Base-by-base conservation (phyloP, 345 rosid genomes). In the Mallotus nudiflorus region DNA sequence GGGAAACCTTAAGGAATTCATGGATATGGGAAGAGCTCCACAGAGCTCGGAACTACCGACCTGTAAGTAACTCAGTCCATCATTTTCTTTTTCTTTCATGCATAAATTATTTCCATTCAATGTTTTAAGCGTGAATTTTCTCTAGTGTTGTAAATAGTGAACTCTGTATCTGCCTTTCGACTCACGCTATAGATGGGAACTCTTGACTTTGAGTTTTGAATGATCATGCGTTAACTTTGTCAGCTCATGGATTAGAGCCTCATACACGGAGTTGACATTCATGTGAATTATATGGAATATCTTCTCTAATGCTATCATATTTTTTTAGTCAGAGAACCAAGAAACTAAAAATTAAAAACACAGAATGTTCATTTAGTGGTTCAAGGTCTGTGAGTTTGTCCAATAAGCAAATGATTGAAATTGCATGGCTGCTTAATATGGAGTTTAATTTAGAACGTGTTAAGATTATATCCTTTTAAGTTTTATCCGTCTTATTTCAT, bases 1-100 rank as follows among this genome's bases (percentile, higher is more conserved):
- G 97, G 97, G 87, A 86, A 67, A 72, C 71, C 63, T 77, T 94
- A 72, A 79, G 70, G 76, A 82, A 60, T 63, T 94, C 98, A 53
- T 94, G 97, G 98, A 86, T 91, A 71, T 91, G 97, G 98, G 85
- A 90, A 53, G 98, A 94, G 78, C 95, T 94, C 44, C 82, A 81
- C 54, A 74, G 66, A 72, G 88, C 89, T 82, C 87, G 96, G 69
- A 90, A 94, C 81, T 94, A 87, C 65, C 79, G 98, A 55, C 98
- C 98, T 67, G 98, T 94, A 65, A 80, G 97, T 82, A 70, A 62
- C 54, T 49, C 66, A 46, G 46, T 68, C 48, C 45, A 19, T 40
- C 25, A n/a, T 24, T 45, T 54, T 44, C 52, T 48, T 46, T 63
- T 48, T 62, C 65, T 58, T 48, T 33, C 51, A 46, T 31, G 40